phyloP scores from a whole-genome alignment of 257 asterid species.

The Agastache rugosa region DNA sequence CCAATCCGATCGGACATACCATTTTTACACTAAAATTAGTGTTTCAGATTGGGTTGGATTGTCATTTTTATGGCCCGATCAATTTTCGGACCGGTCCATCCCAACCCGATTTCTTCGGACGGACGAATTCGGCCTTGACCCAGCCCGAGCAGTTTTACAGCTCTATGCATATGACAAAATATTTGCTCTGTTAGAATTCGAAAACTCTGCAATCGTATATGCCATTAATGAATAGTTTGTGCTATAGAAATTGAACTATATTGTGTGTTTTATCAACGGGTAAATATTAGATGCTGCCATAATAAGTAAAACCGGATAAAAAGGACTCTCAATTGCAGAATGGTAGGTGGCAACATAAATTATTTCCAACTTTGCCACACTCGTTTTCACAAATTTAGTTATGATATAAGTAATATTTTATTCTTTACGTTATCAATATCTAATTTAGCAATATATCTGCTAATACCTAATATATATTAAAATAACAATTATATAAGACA shows the following conservation, averaged over 20 bases:
- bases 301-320: not conserved
- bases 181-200: not conserved
- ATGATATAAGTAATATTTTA: not conserved
- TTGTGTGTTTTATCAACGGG: not conserved
- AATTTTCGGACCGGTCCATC: no score
- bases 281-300: not conserved
- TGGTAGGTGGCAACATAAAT: constrained; percentile 15
- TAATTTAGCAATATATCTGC: not conserved
- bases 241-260: not conserved
- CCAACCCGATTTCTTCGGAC: no score
- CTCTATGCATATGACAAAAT: not conserved
- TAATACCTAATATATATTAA: not conserved
- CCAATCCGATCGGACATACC: no score
- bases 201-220: no score
- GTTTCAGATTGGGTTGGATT: no score
- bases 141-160: no score
- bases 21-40: no score
- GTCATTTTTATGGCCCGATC: no score
- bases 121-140: no score
- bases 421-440: not conserved
- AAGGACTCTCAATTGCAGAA: not conserved
- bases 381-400: not conserved
- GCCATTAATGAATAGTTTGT: not conserved
- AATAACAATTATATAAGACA: not conserved
- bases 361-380: not conserved